These are phyloP conservation scores for Aplosporella prunicola DNA, from an alignment of 2,329 filamentous ascomycete species.

Conservation along the genomic window DNA sequence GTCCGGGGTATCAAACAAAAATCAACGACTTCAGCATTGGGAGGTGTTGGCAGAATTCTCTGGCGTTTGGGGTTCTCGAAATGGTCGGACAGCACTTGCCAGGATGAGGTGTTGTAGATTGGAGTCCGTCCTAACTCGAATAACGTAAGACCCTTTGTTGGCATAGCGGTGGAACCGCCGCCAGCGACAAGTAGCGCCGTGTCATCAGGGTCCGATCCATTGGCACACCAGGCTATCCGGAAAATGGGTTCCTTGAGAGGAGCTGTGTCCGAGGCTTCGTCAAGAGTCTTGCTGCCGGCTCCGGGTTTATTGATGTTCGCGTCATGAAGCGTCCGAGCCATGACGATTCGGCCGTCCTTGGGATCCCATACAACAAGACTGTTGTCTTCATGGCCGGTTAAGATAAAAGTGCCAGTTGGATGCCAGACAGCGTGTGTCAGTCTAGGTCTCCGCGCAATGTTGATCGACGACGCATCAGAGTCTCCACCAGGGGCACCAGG, in stretches of 20 bases:
- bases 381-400: slow-evolving; percentile 82
- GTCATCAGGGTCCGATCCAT: slow-evolving; percentile 76
- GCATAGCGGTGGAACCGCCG: slow-evolving; percentile 57
- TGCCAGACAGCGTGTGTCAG: slow-evolving; percentile 87
- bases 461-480: slow-evolving; percentile 52
- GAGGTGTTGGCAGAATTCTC: slow-evolving; percentile 63
- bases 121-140: slow-evolving; percentile 84
- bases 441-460: slow-evolving; percentile 57
- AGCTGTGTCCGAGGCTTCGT: slow-evolving; percentile 41
- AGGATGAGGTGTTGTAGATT: slow-evolving; percentile 82
- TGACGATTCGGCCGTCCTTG: slow-evolving; percentile 66
- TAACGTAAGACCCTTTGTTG: slow-evolving; percentile 72
- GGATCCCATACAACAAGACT: slow-evolving; percentile 92
- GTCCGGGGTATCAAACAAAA: slow-evolving; percentile 74
- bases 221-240: slow-evolving; percentile 85
- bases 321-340: slow-evolving; percentile 71
- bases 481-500: slow-evolving; percentile 73
- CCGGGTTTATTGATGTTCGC: slow-evolving; percentile 62
- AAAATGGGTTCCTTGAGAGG: slow-evolving; percentile 64
- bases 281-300: slow-evolving; percentile 32
- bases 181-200: slow-evolving; percentile 82
- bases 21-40: slow-evolving; percentile 65
- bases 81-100: slow-evolving; percentile 71
- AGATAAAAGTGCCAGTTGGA: slow-evolving; percentile 80
- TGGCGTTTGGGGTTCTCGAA: slow-evolving; percentile 67